Base-by-base conservation (phyloP, 2,329 filamentous ascomycete species). In the Cadophora sp. region DNA sequence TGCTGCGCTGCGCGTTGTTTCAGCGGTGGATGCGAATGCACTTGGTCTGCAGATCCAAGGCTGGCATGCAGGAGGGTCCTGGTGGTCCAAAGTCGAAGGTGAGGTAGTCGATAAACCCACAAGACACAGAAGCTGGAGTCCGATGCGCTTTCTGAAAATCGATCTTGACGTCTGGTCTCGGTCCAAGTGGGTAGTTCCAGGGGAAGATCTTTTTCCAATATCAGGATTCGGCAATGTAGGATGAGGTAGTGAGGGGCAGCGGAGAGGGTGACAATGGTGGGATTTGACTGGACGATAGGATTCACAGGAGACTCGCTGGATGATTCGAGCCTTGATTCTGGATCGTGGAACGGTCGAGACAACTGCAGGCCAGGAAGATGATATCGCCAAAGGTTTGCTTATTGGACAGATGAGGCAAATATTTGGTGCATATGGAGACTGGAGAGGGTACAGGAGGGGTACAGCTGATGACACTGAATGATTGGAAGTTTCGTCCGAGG, bases 231-330 rank as follows among this genome's bases (percentile, higher is more conserved):
- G 40, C 26, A 48, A 58, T 68, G 66, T 62, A 19, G 34, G 56
- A 65, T 68, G 66, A 68, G 66, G 62, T 68, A 65, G 31, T 40
- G 55, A 53, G 29, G 56, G n/a, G 40, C 46, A 19, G 12, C 37
- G 37, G 31, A 24, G 31, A n/a, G n/a, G 53, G 34, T 58, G 37
- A 50, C 37, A 46, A 14, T 65, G 53, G 63, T 50, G 34, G 34
- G 37, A 55, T 29, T 22, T 56, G 62, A 53, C 29, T 48, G 31
- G 50, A 31, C 48, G 62, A 46, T 14, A 48, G 24, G 40, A 27
- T 61, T 48, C 37, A 61, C 43, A 61, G 58, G 37, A 48, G 37
- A 37, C 43, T 14, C 27, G 6, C n/a, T 27, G 51, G 51, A 59
- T 56, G 37, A 65, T 31, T 65, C 40, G 40, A 50, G 63, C 40